phyloP scores from a whole-genome alignment of 768 basidiomycete species.

The Macrolepiota dolichaula region DNA sequence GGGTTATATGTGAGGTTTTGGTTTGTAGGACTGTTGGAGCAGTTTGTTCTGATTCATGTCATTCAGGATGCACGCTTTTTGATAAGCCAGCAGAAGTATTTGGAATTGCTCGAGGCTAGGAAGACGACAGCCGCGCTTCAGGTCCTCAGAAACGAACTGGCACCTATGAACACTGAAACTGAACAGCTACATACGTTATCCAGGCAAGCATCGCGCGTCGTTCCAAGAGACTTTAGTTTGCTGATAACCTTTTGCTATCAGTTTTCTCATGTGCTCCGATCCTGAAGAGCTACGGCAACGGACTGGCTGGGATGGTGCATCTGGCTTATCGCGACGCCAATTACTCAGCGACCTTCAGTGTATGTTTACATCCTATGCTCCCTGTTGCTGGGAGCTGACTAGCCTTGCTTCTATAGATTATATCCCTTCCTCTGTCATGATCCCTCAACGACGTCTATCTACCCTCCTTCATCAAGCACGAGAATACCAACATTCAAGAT shows the following conservation, averaged over 20 bases:
- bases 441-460: conserved; percentile 85
- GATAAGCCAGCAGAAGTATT: conserved; percentile 93
- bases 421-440: conserved; percentile 90
- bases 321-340: conserved; percentile 70
- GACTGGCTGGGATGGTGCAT: conserved; percentile 88
- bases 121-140: conserved; percentile 80
- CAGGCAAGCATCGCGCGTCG: conserved; percentile 45
- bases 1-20: conserved; percentile 55
- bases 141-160: conserved; percentile 85
- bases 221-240: conserved; percentile 12
- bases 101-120: conserved; percentile 83
- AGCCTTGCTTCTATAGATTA: conserved; percentile 48
- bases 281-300: conserved; percentile 77
- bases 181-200: conserved; percentile 86
- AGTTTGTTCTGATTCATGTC: conserved; percentile 14
- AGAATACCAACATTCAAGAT: conserved; percentile 72
- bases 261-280: conserved; percentile 90
- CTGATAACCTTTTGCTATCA: conserved; percentile 27
- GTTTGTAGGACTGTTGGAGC: neutral
- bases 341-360: conserved; percentile 82
- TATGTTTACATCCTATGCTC: conserved; percentile 29
- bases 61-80: conserved; percentile 77
- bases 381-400: neutral
- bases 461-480: conserved; percentile 85
- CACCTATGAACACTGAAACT: conserved; percentile 74